These are phyloP conservation scores for Nothopassalora personata DNA, from an alignment of 2,329 filamentous ascomycete genomes.

Conservation along the genomic window DNA sequence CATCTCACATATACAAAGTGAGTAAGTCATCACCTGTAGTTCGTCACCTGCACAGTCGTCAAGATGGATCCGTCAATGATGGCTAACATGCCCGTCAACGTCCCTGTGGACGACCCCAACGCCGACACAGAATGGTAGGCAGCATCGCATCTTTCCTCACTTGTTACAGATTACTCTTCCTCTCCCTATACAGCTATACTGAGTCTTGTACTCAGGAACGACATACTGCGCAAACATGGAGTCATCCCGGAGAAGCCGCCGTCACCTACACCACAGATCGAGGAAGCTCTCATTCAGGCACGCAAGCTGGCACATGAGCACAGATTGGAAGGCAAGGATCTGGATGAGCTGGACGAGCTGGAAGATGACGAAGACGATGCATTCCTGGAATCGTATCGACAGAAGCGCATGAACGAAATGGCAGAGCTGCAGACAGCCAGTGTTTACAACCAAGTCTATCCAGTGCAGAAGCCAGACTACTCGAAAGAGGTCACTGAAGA, in stretches of 20 bases:
- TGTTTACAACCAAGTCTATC: constrained; percentile 85
- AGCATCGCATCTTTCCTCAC: constrained; percentile 10
- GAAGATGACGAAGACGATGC: constrained; percentile 94
- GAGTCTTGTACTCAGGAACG: constrained; percentile 63
- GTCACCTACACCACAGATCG: constrained; percentile 90
- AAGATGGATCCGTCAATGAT: constrained; percentile 17
- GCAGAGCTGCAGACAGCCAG: constrained; percentile 68
- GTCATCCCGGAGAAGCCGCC: constrained; percentile 97
- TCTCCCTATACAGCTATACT: constrained; percentile 10
- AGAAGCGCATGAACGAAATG: constrained; percentile 82
- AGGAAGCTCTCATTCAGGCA: constrained; percentile 85
- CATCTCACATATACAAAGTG: not conserved
- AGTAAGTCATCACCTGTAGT: not conserved
- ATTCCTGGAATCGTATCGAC: constrained; percentile 81
- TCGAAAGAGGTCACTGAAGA: constrained; percentile 85
- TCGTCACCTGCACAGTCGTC: not conserved
- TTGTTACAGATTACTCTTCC: not conserved
- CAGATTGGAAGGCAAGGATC: constrained; percentile 83
- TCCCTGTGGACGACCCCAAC: constrained; percentile 90
- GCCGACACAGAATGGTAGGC: constrained; percentile 92
- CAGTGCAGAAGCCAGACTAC: constrained; percentile 91
- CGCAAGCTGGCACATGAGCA: constrained; percentile 83
- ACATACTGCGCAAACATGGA: constrained; percentile 93
- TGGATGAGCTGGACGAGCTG: constrained; percentile 87
- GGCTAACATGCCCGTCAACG: constrained; percentile 58